Base-by-base conservation (phyloP, 768 basidiomycete species). In the Suillus cothurnatus region DNA sequence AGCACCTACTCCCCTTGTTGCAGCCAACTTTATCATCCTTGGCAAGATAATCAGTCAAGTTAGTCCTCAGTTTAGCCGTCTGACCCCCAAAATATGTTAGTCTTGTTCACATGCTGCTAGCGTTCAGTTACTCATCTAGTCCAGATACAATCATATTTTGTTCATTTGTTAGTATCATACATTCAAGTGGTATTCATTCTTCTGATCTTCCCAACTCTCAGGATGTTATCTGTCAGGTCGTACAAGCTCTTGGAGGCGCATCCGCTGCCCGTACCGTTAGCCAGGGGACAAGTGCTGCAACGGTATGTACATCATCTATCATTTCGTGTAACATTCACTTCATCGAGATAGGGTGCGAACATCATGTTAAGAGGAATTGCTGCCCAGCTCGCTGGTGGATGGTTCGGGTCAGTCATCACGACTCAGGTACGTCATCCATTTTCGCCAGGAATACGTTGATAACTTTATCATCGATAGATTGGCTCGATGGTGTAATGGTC, bases 351-450 rank as follows among this genome's bases (percentile, higher is more conserved):
- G 78, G 86, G 85, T 4, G 81, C 80, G 17, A 69, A 83, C 57
- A 79, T 88, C 70, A 88, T 89, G 87, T 79, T 88, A 14, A 85
- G 76, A 1, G 90, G 89, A 57, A 89, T 91, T 66, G 77, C 79
- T 21, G 82, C 90, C 69, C 88, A 91, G 69, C 73, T 68, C 26
- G 56, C 67, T 4, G 39, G 66, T 8, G 67, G 67, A 14, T 88
- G 85, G 84, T 66, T 67, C 32, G 86, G 87, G 11, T 67, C 69
- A 2, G 81, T 88, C 64, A 85, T 86, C 64, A 67, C 71, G 12
- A 84, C 82, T 2, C 74, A 88, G 80, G 83, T 84, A 58, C 45
- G 82, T 39, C 28, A 56, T 49, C 28, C 8, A 6, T 39, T 23
- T 28, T 17, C 32, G 3, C 3, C 8, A 31, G 3, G 21, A 41